Conservation (phyloP, 2,329 filamentous ascomycete genomes). For the Ophiocordyceps polyrhachis-furcata region DNA sequence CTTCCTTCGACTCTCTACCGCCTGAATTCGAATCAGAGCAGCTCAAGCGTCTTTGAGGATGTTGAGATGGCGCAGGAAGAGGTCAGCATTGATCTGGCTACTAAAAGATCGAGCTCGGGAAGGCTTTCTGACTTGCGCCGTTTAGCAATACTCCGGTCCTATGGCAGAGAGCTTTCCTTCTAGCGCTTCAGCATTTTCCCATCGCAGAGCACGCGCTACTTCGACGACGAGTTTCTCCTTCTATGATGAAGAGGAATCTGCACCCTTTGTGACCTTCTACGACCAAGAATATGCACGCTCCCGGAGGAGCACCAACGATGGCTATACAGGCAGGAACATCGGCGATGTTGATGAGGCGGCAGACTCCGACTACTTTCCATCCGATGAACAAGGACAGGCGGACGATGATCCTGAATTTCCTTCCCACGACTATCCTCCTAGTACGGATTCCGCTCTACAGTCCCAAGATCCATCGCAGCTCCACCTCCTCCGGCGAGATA, state of each 20-base stretch:
- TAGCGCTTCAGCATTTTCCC: constrained; percentile 78
- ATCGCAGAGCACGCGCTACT: constrained; percentile 62
- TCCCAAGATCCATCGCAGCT: constrained; percentile 38
- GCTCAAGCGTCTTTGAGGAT: constrained; percentile 70
- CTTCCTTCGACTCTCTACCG: constrained; percentile 26
- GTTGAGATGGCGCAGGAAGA: constrained; percentile 99
- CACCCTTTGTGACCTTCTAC: constrained; percentile 14
- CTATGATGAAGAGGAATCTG: constrained; percentile 51
- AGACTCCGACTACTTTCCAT: constrained; percentile 21
- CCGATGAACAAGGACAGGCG: constrained; percentile 19
- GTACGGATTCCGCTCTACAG: constrained; percentile 42
- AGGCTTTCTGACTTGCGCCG: background rate
- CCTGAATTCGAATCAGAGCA: constrained; percentile 51
- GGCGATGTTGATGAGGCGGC: constrained; percentile 21
- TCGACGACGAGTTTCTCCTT: constrained; percentile 82
- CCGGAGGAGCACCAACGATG: constrained; percentile 6
- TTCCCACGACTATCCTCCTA: constrained; percentile 28
- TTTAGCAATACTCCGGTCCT: constrained; percentile 70
- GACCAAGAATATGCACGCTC: constrained; percentile 12
- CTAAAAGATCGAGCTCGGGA: background rate
- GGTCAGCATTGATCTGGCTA: constrained; percentile 24
- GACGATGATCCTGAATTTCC: constrained; percentile 22
- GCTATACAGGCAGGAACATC: constrained; percentile 12
- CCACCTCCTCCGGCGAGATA: constrained; percentile 54
- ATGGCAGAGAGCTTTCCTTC: constrained; percentile 92